A percentile compares a stretch with the other conserved stretches of the same genome.
These are phyloP conservation scores for Breynia disticha DNA, from an alignment of 441 rosid species.

Conservation along the genomic window DNA sequence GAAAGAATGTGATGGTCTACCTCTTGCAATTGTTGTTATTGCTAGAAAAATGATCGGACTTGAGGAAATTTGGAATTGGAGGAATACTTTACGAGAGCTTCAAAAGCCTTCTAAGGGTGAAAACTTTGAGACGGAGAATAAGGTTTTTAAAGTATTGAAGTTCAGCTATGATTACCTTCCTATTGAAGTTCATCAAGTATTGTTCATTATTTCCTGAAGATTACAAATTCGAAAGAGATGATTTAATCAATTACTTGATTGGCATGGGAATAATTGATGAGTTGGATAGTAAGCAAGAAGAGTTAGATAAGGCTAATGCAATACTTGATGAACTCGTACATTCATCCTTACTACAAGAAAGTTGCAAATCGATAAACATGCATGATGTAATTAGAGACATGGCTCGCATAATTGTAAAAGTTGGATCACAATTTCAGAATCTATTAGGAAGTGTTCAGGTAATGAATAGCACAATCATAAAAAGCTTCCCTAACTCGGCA, in stretches of 20 bases:
- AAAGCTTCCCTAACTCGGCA: neutral
- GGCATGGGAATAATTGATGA: conserved; percentile 8
- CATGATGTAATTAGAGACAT: conserved; percentile 18
- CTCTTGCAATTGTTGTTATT: neutral
- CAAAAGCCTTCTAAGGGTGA: neutral
- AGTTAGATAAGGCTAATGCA: conserved; percentile 3
- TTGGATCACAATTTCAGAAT: conserved; percentile 7
- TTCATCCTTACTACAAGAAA: conserved; percentile 7
- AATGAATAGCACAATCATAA: neutral
- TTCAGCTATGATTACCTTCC: neutral
- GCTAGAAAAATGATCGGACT: conserved; percentile 13
- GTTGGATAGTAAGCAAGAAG: neutral
- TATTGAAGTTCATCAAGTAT: conserved; percentile 6
- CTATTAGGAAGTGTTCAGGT: conserved; percentile 13
- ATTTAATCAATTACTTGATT: conserved; percentile 6
- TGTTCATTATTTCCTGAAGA: conserved; percentile 13
- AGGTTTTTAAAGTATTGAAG: conserved; percentile 2
- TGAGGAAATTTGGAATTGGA: conserved; percentile 6
- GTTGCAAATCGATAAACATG: conserved; percentile 5
- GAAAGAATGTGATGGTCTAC: too few species aligned
- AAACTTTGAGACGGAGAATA: neutral
- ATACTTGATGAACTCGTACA: conserved; percentile 3
- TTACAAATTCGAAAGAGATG: neutral
- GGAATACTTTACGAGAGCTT: conserved; percentile 4
- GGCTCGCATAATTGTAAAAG: conserved; percentile 13